Conservation (phyloP, 2,329 filamentous ascomycete genomes). For the Aspergillus sp. region DNA sequence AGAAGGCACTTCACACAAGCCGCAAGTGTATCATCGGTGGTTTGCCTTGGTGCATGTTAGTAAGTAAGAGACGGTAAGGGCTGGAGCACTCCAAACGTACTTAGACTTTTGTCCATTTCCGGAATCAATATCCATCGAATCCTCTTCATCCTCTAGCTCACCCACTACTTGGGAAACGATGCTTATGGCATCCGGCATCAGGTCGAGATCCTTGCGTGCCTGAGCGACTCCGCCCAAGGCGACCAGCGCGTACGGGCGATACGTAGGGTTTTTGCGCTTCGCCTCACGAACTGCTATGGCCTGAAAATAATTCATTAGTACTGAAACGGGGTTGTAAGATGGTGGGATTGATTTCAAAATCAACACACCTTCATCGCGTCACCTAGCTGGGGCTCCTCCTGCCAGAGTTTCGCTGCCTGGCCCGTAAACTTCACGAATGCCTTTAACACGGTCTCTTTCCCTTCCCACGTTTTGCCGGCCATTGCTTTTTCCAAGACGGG, state of each 20-base stretch:
- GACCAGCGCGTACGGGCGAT: slow-evolving; percentile 72
- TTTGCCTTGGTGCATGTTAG: slow-evolving; percentile 16
- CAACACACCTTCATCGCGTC: slow-evolving; percentile 66
- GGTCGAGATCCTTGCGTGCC: slow-evolving; percentile 65
- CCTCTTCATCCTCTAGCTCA: slow-evolving; percentile 53
- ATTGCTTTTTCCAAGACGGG: slow-evolving; percentile 78
- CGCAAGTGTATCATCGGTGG: slow-evolving; percentile 37
- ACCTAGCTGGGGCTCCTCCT: slow-evolving; percentile 58
- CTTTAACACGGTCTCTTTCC: slow-evolving; percentile 81
- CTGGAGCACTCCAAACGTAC: slow-evolving; percentile 21
- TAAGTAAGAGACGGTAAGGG: background rate
- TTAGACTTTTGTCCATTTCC: slow-evolving; percentile 41
- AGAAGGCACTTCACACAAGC: slow-evolving; percentile 41
- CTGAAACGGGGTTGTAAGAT: background rate
- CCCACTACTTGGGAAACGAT: slow-evolving; percentile 66
- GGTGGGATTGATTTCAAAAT: background rate
- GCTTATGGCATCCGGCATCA: slow-evolving; percentile 65
- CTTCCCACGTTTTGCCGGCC: slow-evolving; percentile 85
- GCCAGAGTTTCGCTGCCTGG: slow-evolving; percentile 59
- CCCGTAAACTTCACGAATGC: slow-evolving; percentile 77
- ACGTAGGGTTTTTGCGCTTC: slow-evolving; percentile 84
- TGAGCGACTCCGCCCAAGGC: slow-evolving; percentile 72
- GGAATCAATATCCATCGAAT: slow-evolving; percentile 69
- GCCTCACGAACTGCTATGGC: slow-evolving; percentile 76
- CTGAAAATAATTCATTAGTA: slow-evolving; percentile 38